phyloP scores from a whole-genome alignment of 345 rosid genomes.

The Iberis pinnata region DNA sequence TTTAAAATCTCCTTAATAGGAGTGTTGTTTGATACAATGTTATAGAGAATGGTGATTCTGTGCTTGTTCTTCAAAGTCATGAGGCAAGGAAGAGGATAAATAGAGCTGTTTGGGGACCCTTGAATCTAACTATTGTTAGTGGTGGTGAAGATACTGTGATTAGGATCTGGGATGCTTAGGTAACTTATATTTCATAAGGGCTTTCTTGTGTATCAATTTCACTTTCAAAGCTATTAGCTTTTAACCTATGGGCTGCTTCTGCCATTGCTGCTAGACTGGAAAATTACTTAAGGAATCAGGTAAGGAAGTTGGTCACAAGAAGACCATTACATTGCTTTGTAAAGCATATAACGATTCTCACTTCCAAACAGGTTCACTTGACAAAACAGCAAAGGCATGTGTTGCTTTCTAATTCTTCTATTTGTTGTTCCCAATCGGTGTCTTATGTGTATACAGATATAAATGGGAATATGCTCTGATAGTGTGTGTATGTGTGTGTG shows the following conservation, averaged over 20 bases:
- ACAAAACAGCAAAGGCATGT: constrained; percentile 89
- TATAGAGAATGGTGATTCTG: constrained; percentile 66
- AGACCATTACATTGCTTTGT: constrained; percentile 65
- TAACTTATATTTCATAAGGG: constrained; percentile 1
- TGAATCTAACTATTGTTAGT: constrained; percentile 72
- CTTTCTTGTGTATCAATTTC: neutral
- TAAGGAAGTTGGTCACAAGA: constrained; percentile 75
- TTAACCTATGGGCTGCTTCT: neutral
- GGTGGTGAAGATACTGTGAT: constrained; percentile 79
- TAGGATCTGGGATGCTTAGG: constrained; percentile 97
- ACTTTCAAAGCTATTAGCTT: neutral
- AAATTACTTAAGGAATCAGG: constrained; percentile 62
- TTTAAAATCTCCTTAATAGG: neutral
- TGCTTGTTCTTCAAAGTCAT: constrained; percentile 52
- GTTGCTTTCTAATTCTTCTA: constrained; percentile 7
- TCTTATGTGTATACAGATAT: neutral
- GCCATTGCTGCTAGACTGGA: constrained; percentile 56
- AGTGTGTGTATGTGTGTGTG: neutral
- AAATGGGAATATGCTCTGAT: neutral
- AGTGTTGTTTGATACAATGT: neutral
- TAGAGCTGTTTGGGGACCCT: constrained; percentile 94
- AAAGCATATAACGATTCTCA: constrained; percentile 80
- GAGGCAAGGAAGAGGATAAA: constrained; percentile 66
- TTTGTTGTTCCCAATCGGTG: neutral
- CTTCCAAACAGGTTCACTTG: constrained; percentile 81